A percentile compares a stretch with the other conserved stretches of the same genome.
Conservation (phyloP, 345 rosid genomes). For the Conringia planisiliqua region DNA sequence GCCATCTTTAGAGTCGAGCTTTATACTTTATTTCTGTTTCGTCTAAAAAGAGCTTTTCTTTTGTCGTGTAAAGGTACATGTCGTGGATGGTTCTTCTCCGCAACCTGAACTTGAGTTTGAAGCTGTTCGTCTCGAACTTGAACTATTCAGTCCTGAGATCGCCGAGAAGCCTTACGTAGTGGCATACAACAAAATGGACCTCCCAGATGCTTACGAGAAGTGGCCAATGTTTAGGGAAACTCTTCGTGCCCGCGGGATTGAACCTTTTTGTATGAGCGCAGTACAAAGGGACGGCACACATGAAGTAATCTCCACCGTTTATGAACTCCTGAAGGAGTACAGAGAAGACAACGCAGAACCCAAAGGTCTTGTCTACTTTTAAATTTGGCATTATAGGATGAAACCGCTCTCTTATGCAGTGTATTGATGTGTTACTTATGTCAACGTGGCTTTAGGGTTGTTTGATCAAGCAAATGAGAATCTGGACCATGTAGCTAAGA, state of each 20-base stretch:
- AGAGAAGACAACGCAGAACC: constrained; percentile 47
- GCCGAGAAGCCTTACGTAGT: constrained; percentile 79
- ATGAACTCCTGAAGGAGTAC: constrained; percentile 54
- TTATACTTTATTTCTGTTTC: not conserved
- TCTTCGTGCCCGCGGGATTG: constrained; percentile 62
- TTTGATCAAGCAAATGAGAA: constrained; percentile 26
- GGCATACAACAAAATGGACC: constrained; percentile 92
- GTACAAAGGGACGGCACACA: constrained; percentile 71
- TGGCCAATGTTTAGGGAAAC: constrained; percentile 67
- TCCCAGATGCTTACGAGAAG: constrained; percentile 74
- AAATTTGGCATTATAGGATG: not conserved
- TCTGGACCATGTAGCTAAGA: constrained; percentile 81
- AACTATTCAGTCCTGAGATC: constrained; percentile 79
- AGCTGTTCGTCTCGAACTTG: constrained; percentile 92
- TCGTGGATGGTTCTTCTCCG: constrained; percentile 79
- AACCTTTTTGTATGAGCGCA: constrained; percentile 84
- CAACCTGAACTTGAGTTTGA: constrained; percentile 91
- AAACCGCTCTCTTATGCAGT: not conserved
- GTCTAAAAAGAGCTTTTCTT: not conserved
- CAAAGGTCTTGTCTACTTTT: constrained; percentile 48
- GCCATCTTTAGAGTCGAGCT: constrained; percentile 18
- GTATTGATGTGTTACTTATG: not conserved
- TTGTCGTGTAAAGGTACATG: constrained; percentile 60
- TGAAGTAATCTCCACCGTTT: constrained; percentile 66
- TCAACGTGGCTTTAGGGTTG: constrained; percentile 20